Conservation (phyloP, 768 basidiomycete genomes). For the Tylopilus subfusipes region DNA sequence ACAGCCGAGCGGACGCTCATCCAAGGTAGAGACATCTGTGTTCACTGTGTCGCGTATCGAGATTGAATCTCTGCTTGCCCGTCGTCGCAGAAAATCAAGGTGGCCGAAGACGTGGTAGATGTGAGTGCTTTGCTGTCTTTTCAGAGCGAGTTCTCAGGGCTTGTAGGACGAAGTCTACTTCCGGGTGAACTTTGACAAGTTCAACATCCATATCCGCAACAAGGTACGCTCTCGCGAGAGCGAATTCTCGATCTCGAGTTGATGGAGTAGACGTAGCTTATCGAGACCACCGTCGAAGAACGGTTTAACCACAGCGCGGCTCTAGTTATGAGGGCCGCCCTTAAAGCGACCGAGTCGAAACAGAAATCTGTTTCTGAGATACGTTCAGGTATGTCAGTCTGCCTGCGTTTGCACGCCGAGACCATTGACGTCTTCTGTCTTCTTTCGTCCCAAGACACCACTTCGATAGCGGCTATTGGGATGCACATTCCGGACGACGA, state of each 20-base stretch:
- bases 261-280: slow-evolving; percentile 49
- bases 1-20: slow-evolving; percentile 37
- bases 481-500: slow-evolving; percentile 62
- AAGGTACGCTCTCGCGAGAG: slow-evolving; percentile 45
- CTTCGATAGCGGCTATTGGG: slow-evolving; percentile 61
- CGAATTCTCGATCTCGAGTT: slow-evolving; percentile 1
- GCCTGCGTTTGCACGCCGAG: not conserved
- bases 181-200: slow-evolving; percentile 85
- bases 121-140: slow-evolving; percentile 40
- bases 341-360: slow-evolving; percentile 65
- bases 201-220: slow-evolving; percentile 85
- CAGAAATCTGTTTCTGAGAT: slow-evolving; percentile 60
- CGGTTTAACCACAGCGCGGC: slow-evolving; percentile 78
- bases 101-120: slow-evolving; percentile 57
- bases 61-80: slow-evolving; percentile 23
- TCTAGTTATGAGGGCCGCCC: slow-evolving; percentile 62
- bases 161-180: slow-evolving; percentile 69
- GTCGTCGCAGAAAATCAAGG: slow-evolving; percentile 39
- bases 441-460: slow-evolving; percentile 46
- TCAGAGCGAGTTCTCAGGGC: not conserved
- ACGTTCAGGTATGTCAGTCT: slow-evolving; percentile 51
- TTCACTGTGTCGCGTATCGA: not conserved
- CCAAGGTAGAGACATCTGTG: slow-evolving; percentile 44
- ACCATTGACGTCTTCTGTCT: not conserved
- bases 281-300: slow-evolving; percentile 71